A percentile compares a stretch with the other conserved stretches of the same genome.
phyloP scores from a whole-genome alignment of 371 early-diverging fungal genomes.

The Smittium mucronatum region DNA sequence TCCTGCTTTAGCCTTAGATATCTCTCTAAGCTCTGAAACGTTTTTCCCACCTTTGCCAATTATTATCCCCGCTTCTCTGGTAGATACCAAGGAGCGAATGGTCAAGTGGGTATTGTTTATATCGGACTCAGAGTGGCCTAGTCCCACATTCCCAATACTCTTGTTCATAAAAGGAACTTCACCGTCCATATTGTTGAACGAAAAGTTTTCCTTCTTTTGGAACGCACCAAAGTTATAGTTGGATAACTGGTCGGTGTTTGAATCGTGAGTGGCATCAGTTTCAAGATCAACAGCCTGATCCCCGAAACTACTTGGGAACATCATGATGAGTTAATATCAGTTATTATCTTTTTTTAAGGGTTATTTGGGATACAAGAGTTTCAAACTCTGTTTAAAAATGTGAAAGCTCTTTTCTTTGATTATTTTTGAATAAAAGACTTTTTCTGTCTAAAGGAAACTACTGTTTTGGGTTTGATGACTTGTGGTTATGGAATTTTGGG shows the following conservation, averaged over 20 bases:
- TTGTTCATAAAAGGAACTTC: neutral
- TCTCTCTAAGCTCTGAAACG: conserved; percentile 66
- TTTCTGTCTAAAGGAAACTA: too few relatives aligned
- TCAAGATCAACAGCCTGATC: neutral
- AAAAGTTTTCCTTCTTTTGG: neutral
- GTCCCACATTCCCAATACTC: neutral
- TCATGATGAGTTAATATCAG: too few relatives aligned
- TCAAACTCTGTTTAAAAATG: too few relatives aligned
- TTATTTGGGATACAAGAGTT: too few relatives aligned
- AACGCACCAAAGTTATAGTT: neutral
- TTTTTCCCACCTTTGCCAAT: conserved; percentile 85
- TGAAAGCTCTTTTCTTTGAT: too few relatives aligned
- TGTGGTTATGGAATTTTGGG: too few relatives aligned
- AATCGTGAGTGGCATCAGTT: neutral
- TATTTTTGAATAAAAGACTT: too few relatives aligned
- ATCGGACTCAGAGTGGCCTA: neutral
- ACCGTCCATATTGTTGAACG: neutral
- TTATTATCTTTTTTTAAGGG: too few relatives aligned
- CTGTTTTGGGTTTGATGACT: too few relatives aligned
- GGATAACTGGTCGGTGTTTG: neutral
- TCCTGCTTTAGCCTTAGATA: conserved; percentile 66
- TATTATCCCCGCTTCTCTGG: conserved; percentile 85
- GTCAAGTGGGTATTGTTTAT: conserved; percentile 38
- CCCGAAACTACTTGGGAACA: neutral
- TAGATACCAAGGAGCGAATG: conserved; percentile 68